Evolutionary conservation across 2,329 filamentous ascomycete species (phyloP).

Genomic region (Torrubiella hemipterigena): DNA sequence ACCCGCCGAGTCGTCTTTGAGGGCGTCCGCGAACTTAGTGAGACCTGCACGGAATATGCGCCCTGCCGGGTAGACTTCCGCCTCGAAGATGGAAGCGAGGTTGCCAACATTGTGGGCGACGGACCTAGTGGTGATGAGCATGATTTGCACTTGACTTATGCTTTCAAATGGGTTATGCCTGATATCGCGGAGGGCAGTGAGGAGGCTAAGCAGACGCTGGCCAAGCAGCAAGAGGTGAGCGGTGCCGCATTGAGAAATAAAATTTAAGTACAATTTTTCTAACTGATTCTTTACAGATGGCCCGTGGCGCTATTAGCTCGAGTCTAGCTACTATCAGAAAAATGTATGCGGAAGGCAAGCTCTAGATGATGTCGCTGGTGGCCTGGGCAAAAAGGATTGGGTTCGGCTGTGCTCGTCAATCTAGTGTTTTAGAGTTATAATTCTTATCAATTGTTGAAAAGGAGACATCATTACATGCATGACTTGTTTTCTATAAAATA

Average conservation of each 20-base stretch:
- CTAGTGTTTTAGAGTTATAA: too few relatives aligned
- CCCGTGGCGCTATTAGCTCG: constrained; percentile 14
- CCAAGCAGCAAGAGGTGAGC: constrained; percentile 12
- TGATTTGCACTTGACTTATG: constrained; percentile 19
- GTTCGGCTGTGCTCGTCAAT: too few relatives aligned
- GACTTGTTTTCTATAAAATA: too few relatives aligned
- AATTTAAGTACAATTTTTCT: constrained; percentile 2
- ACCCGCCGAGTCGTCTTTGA: constrained; percentile 13
- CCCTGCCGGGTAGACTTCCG: constrained; percentile 18
- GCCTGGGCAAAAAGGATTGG: too few relatives aligned
- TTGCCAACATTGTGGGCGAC: constrained; percentile 17
- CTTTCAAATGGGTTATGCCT: constrained; percentile 17
- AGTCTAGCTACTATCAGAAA: constrained; percentile 13
- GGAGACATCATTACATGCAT: too few relatives aligned
- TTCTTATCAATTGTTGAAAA: too few relatives aligned
- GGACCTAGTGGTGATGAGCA: constrained; percentile 9
- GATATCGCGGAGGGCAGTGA: constrained; percentile 11
- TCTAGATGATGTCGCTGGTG: too few relatives aligned
- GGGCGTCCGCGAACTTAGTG: constrained; percentile 8
- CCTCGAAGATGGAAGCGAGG: constrained; percentile 17
- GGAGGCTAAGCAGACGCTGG: constrained; percentile 10
- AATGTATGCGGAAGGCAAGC: constrained; percentile 10
- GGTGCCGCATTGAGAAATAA: background rate
- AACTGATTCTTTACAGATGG: constrained; percentile 9
- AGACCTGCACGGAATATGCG: constrained; percentile 17